Evolutionary conservation across 495 filamentous ascomycete species (phyloP).

Genomic region (Penicilliopsis zonata): DNA sequence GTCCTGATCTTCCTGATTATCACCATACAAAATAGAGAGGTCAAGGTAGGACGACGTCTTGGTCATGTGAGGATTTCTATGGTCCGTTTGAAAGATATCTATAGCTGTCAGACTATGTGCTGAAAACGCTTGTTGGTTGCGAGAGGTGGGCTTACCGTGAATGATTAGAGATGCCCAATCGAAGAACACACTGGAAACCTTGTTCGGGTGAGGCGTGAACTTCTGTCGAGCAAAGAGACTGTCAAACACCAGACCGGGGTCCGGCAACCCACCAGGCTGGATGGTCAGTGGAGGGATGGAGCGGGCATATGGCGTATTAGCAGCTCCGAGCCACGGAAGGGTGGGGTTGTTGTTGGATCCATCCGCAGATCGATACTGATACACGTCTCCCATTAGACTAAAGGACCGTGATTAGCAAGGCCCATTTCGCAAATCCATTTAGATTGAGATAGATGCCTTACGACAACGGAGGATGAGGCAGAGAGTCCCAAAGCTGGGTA

Average conservation of each 20-base stretch:
- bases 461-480: slow-evolving; percentile 41
- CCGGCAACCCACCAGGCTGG: slow-evolving; percentile 38
- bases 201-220: slow-evolving; percentile 43
- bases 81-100: slow-evolving; percentile 50
- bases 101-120: not conserved
- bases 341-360: slow-evolving; percentile 56
- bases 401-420: too few relatives aligned
- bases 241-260: slow-evolving; percentile 42
- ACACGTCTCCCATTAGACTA: slow-evolving; percentile 53
- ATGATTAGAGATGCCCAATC: slow-evolving; percentile 47
- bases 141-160: slow-evolving; percentile 26
- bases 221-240: slow-evolving; percentile 38
- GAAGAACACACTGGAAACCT: slow-evolving; percentile 47
- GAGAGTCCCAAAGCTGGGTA: slow-evolving; percentile 54
- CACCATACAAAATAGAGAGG: slow-evolving; percentile 46
- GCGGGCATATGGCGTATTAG: slow-evolving; percentile 43
- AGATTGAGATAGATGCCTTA: slow-evolving; percentile 12
- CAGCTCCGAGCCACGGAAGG: slow-evolving; percentile 41
- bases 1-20: slow-evolving; percentile 43
- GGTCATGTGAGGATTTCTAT: slow-evolving; percentile 37
- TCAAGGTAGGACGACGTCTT: slow-evolving; percentile 49
- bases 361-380: slow-evolving; percentile 57
- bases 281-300: slow-evolving; percentile 39
- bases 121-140: slow-evolving; percentile 1
- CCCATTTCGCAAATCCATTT: too few relatives aligned